Conservation (phyloP, 805 yeast species). For the Candida alai region DNA sequence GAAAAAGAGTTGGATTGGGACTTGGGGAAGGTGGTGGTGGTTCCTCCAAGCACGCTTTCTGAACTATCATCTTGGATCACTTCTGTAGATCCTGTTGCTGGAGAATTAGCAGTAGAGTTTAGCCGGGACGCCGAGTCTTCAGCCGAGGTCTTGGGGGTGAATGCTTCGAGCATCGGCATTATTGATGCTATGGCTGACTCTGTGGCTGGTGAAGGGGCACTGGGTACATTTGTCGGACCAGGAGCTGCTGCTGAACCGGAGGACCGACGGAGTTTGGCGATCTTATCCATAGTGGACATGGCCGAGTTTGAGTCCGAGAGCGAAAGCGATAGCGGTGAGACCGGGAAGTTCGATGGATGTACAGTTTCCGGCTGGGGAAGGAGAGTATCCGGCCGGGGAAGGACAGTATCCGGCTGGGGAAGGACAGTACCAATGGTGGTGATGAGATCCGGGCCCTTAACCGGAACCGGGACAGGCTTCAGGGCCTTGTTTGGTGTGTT, state of each 20-base stretch:
- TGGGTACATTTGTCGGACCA: not conserved
- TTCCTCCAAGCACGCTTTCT: constrained; percentile 8
- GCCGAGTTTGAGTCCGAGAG: too few relatives aligned
- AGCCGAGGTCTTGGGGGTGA: constrained; percentile 59
- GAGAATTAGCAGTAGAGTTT: constrained; percentile 13
- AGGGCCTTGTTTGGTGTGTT: too few relatives aligned
- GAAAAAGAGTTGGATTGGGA: constrained; percentile 8
- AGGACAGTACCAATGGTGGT: too few relatives aligned
- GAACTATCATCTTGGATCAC: constrained; percentile 9
- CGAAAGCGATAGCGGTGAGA: too few relatives aligned
- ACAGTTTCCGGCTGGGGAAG: too few relatives aligned
- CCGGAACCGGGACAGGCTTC: too few relatives aligned
- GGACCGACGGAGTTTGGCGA: too few relatives aligned
- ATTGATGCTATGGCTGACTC: constrained; percentile 70
- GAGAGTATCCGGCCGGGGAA: too few relatives aligned
- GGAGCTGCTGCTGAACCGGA: not conserved
- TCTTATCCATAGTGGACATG: too few relatives aligned
- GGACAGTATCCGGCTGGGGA: too few relatives aligned
- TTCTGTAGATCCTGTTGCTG: constrained; percentile 7
- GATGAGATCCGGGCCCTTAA: too few relatives aligned
- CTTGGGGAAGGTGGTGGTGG: constrained; percentile 3
- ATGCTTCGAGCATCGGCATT: constrained; percentile 73
- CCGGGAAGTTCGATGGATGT: too few relatives aligned
- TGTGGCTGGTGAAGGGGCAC: constrained; percentile 26
- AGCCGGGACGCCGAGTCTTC: constrained; percentile 21